Evolutionary conservation across 208 protist species (phyloP).

Genomic region (Trypanosoma cruzi): DNA sequence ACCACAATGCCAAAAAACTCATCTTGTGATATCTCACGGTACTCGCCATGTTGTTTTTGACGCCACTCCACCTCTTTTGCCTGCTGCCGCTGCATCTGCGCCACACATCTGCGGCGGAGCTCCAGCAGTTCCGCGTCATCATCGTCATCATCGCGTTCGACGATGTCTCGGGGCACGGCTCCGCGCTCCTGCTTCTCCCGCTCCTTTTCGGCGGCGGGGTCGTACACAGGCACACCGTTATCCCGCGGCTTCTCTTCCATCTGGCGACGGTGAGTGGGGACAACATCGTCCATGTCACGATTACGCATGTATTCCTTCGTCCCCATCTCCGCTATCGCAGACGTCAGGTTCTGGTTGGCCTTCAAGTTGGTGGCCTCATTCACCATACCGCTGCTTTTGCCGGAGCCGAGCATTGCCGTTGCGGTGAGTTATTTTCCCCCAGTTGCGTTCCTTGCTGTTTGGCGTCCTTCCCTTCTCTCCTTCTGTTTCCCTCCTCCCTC

Average conservation of each 20-base stretch:
- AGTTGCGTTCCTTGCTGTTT: neutral
- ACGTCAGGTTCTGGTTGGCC: conserved; percentile 87
- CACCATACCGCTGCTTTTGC: conserved; percentile 85
- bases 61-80: conserved; percentile 80
- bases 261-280: conserved; percentile 80
- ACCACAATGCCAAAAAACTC: conserved; percentile 95
- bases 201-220: conserved; percentile 67
- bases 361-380: conserved; percentile 92
- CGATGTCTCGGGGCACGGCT: conserved; percentile 11
- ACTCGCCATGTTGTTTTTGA: conserved; percentile 92
- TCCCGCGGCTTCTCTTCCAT: conserved; percentile 31
- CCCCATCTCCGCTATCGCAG: conserved; percentile 83
- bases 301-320: conserved; percentile 66
- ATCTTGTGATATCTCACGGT: conserved; percentile 92
- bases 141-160: conserved; percentile 37
- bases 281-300: conserved; percentile 75
- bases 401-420: conserved; percentile 74
- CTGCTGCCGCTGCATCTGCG: conserved; percentile 49
- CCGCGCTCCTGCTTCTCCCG: conserved; percentile 25
- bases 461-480: neutral
- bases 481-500: too few species aligned
- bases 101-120: conserved; percentile 72
- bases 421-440: conserved; percentile 14
- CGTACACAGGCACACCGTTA: conserved; percentile 63
- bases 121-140: conserved; percentile 78